Conservation (phyloP, 2,329 filamentous ascomycete species). For the Colletotrichum sp. region DNA sequence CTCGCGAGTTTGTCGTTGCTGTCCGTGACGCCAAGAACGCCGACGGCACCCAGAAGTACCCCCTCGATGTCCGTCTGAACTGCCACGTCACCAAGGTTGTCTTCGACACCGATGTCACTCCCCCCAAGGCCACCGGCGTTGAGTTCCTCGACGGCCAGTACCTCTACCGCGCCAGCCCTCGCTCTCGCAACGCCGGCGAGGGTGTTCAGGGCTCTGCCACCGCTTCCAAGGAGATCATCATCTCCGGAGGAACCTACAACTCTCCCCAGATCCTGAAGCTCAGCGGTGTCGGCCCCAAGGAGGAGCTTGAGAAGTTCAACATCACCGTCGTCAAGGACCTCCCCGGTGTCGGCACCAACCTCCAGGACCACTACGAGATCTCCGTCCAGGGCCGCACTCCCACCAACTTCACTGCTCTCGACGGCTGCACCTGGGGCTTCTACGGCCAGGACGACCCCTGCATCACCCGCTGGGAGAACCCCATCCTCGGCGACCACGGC, state of each 20-base stretch:
- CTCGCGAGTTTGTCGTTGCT: constrained; percentile 60
- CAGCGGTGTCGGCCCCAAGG: constrained; percentile 50
- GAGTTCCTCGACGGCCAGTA: constrained; percentile 51
- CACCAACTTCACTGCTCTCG: constrained; percentile 39
- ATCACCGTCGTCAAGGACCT: constrained; percentile 55
- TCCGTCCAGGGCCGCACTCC: constrained; percentile 47
- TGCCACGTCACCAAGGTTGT: constrained; percentile 49
- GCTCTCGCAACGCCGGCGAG: constrained; percentile 28
- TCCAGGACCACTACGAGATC: constrained; percentile 63
- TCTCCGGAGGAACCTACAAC: constrained; percentile 59
- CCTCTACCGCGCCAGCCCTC: constrained; percentile 52
- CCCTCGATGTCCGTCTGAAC: constrained; percentile 59
- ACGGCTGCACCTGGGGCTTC: constrained; percentile 31
- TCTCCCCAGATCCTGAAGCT: constrained; percentile 59
- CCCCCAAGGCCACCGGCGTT: constrained; percentile 52
- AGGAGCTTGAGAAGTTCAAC: constrained; percentile 39
- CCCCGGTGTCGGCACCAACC: constrained; percentile 65
- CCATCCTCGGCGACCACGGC: constrained; percentile 47
- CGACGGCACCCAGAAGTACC: constrained; percentile 59
- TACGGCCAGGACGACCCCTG: constrained; percentile 37
- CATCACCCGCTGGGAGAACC: constrained; percentile 30
- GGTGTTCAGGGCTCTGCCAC: neutral
- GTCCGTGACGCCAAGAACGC: constrained; percentile 51
- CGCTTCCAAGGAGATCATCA: constrained; percentile 51
- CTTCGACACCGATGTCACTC: constrained; percentile 41